Percentiles rank a stretch among this genome's conserved stretches.
Conservation (phyloP, 1,284 basidiomycete species). For the Boletus sp. region DNA sequence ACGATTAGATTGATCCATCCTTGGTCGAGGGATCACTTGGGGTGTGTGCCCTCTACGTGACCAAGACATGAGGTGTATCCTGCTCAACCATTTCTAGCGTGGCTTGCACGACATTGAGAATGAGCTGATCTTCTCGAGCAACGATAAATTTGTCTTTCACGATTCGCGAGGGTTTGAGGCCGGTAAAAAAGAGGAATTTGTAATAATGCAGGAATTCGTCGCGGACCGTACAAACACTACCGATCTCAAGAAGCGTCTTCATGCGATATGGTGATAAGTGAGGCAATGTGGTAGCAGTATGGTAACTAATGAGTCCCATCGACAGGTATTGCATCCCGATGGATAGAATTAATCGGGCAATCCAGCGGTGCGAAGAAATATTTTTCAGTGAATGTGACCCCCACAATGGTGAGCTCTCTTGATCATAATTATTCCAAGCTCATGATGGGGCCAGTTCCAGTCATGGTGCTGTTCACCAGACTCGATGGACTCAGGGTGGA, state of each 20-base stretch:
- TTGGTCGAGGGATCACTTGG: neutral
- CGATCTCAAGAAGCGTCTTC: neutral
- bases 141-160: neutral
- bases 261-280: neutral
- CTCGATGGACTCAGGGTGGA: neutral
- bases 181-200: neutral
- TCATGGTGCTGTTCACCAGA: neutral
- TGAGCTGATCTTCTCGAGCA: neutral
- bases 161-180: neutral
- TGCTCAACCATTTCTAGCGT: neutral
- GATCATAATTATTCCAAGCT: neutral
- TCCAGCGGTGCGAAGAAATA: neutral
- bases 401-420: neutral
- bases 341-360: neutral
- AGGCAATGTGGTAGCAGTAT: neutral
- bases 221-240: neutral
- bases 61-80: neutral
- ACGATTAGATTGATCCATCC: neutral
- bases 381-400: neutral
- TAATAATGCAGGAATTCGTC: neutral
- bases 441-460: neutral
- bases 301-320: neutral
- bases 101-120: neutral
- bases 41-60: neutral
- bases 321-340: neutral